Base-by-base conservation (phyloP, 2,329 filamentous ascomycete genomes). In the Nannizziopsis barbatae region DNA sequence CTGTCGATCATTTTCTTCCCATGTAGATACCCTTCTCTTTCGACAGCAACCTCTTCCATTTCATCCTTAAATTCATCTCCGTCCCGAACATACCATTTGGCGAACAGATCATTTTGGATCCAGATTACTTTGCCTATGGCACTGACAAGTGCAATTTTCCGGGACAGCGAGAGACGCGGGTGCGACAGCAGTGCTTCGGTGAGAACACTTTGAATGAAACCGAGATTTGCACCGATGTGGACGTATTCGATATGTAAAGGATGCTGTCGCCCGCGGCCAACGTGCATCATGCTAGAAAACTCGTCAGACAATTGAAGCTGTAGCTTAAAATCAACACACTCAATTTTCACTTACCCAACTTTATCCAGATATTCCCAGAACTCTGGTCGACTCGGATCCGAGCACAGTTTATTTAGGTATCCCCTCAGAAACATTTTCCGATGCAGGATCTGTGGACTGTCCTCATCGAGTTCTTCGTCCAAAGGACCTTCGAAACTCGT, bases 301-400 rank as follows among this genome's bases (percentile, higher is more conserved):
- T 17, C 43, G 15, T 43, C 37, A 15, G 42, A 37, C 32, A 45
- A 35, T 32, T 14, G 41, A 2, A 33, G 32, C 15, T 12, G 38
- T 18, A 20, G 27, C 20, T 37, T 30, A 17, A 35, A n/a, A n/a
- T n/a, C n/a, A n/a, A n/a, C n/a, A 36, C n/a, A 2, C 14, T 6
- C 22, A 30, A 22, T 11, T 11, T 1, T 10, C 11, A 69, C 77
- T 62, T 62, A 80, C 75, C 84, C 85, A 32, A 90, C 85, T 65
- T 89, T 89, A 68, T 89, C 83, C 39, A 90, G 70, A 60, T 90
- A 90, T 58, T 84, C 78, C 84, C 85, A 90, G 63, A 87, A 87
- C 52, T 86, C 80, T 74, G 85, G 80, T 54, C 77, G 79, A 44
- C 77, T 80, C 0, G 83, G 83, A 58, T 89, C 84, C 4, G 80